phyloP scores from a whole-genome alignment of 108 stramenopile species.

The Mediolabrus comicus region DNA sequence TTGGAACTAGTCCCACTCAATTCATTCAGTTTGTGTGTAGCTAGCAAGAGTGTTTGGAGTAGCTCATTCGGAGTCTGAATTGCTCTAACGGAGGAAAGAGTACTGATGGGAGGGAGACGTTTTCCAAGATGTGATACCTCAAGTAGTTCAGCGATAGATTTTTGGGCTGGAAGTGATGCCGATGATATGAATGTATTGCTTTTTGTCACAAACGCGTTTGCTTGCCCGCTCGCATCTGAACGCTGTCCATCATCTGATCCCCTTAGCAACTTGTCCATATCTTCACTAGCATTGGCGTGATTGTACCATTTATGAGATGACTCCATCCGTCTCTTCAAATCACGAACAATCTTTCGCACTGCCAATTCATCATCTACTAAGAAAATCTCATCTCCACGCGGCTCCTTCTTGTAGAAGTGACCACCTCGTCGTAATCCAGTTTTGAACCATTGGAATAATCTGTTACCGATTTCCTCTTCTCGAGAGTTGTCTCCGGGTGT shows the following conservation, averaged over 20 bases:
- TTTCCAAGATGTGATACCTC: conserved; percentile 9
- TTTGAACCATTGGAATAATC: conserved; percentile 16
- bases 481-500: conserved; percentile 2
- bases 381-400: not conserved
- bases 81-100: not conserved
- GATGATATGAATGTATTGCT: not conserved
- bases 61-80: conserved; percentile 28
- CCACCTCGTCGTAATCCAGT: conserved; percentile 9
- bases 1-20: conserved; percentile 3
- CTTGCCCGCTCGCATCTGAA: not conserved
- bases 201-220: not conserved
- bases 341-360: conserved; percentile 11
- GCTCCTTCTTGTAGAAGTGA: conserved; percentile 17
- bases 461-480: conserved; percentile 1
- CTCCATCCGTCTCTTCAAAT: conserved; percentile 14
- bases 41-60: conserved; percentile 18
- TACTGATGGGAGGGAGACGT: conserved; percentile 6
- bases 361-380: conserved; percentile 22
- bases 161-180: not conserved
- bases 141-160: not conserved
- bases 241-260: not conserved
- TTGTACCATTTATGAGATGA: conserved; percentile 8
- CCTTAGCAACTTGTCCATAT: not conserved
- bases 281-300: not conserved
- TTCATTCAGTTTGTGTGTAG: conserved; percentile 31